phyloP scores from a whole-genome alignment of 1,284 basidiomycete species.

The Exobasidium cylindrosporum region DNA sequence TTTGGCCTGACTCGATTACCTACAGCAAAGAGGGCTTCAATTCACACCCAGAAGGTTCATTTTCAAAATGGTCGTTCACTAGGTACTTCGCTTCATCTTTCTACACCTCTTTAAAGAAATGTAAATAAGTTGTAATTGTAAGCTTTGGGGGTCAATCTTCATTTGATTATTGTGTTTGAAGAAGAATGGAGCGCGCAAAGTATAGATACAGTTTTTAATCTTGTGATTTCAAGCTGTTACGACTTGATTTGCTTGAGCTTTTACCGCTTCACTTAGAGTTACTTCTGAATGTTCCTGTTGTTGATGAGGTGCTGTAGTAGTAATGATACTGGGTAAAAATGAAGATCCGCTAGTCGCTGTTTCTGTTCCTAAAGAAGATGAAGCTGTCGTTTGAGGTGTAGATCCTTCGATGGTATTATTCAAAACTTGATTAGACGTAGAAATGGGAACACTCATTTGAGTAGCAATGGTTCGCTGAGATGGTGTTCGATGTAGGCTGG shows the following conservation, averaged over 20 bases:
- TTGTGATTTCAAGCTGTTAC: background rate
- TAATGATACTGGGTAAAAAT: background rate
- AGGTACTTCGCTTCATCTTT: too few species aligned
- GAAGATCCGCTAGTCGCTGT: conserved; percentile 1
- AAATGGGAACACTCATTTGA: conserved; percentile 42
- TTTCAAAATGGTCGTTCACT: too few species aligned
- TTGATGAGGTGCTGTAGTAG: background rate
- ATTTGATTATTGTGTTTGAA: too few species aligned
- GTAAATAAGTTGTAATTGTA: too few species aligned
- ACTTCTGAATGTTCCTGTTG: background rate
- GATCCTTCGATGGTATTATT: background rate
- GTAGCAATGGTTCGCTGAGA: conserved; percentile 47
- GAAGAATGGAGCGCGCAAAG: too few species aligned
- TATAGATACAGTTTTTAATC: too few species aligned
- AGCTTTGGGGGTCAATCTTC: too few species aligned
- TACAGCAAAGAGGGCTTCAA: too few species aligned
- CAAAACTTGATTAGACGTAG: conserved; percentile 19
- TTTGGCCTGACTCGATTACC: too few species aligned
- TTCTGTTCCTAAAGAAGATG: background rate
- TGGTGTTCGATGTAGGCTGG: conserved; percentile 42
- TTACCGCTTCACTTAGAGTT: background rate
- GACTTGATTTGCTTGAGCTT: background rate
- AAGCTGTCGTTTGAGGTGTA: background rate
- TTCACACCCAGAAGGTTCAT: too few species aligned
- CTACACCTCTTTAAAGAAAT: too few species aligned